These are phyloP conservation scores for Aureobasidium sp. DNA, from an alignment of 2,329 filamentous ascomycete species.

Conservation along the genomic window DNA sequence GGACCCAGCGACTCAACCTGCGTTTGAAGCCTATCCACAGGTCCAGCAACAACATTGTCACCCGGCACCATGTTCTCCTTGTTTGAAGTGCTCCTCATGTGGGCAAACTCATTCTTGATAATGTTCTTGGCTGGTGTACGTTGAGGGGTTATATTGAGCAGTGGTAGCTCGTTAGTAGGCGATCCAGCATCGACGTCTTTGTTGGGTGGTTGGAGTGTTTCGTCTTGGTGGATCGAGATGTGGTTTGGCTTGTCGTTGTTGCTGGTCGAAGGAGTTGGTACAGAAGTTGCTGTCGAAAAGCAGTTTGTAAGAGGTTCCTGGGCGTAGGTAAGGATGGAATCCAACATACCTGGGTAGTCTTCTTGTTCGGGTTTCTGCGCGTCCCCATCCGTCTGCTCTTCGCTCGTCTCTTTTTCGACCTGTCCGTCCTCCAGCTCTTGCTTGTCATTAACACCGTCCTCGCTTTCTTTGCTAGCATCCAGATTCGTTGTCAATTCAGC, in stretches of 20 bases:
- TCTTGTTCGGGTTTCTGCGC: constrained; percentile 1
- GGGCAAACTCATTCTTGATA: constrained; percentile 22
- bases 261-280: not conserved
- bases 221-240: not conserved
- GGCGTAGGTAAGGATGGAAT: not conserved
- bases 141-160: constrained; percentile 20
- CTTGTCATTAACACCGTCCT: not conserved
- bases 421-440: constrained; percentile 14
- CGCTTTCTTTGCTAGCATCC: not conserved
- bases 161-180: constrained; percentile 16
- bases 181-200: constrained; percentile 24
- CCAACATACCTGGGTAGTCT: not conserved
- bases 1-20: constrained; percentile 37
- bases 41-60: not conserved
- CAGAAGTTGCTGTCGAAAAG: not conserved
- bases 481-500: constrained; percentile 36
- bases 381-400: not conserved
- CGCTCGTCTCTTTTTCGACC: constrained; percentile 17
- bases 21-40: constrained; percentile 15
- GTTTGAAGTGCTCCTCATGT: constrained; percentile 26
- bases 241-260: not conserved
- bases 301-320: not conserved
- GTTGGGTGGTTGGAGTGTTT: constrained; percentile 11
- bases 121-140: constrained; percentile 21
- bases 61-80: constrained; percentile 27